Percentiles rank a stretch among this genome's conserved stretches.
Evolutionary conservation across 371 early-diverging fungal genomes (phyloP).

Genomic region (Syncephalastrum sp.): DNA sequence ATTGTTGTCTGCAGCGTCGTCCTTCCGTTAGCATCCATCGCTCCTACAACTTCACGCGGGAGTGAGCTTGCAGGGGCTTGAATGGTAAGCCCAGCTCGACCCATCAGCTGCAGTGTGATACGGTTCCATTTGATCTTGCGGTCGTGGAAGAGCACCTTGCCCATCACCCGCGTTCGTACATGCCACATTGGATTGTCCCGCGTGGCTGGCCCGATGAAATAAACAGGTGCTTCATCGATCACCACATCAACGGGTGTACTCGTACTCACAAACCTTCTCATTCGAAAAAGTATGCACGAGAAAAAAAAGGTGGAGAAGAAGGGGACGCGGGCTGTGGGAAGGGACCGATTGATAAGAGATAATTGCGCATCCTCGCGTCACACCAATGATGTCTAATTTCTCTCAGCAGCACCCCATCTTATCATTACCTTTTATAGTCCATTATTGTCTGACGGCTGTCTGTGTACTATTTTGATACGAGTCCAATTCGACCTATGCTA

Average conservation of each 20-base stretch:
- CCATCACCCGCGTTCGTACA: conserved; percentile 38
- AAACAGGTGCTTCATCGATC: conserved; percentile 32
- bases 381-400: no score
- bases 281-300: no score
- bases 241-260: conserved; percentile 22
- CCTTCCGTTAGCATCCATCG: conserved; percentile 15
- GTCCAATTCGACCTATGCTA: no score
- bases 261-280: background rate
- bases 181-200: conserved; percentile 46
- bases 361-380: no score
- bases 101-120: conserved; percentile 40
- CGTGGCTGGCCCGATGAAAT: conserved; percentile 45
- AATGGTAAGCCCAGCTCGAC: conserved; percentile 41
- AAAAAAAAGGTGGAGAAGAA: no score
- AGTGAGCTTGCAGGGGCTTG: conserved; percentile 21
- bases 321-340: no score
- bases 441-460: no score
- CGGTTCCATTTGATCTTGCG: conserved; percentile 51
- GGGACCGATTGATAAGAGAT: no score
- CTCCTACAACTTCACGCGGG: conserved; percentile 8
- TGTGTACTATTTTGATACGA: no score
- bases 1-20: conserved; percentile 32
- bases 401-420: no score
- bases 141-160: conserved; percentile 38
- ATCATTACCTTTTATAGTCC: no score